Evolutionary conservation across 108 stramenopile genomes (phyloP).

Genomic region (Nannochloropsis oceanica): DNA sequence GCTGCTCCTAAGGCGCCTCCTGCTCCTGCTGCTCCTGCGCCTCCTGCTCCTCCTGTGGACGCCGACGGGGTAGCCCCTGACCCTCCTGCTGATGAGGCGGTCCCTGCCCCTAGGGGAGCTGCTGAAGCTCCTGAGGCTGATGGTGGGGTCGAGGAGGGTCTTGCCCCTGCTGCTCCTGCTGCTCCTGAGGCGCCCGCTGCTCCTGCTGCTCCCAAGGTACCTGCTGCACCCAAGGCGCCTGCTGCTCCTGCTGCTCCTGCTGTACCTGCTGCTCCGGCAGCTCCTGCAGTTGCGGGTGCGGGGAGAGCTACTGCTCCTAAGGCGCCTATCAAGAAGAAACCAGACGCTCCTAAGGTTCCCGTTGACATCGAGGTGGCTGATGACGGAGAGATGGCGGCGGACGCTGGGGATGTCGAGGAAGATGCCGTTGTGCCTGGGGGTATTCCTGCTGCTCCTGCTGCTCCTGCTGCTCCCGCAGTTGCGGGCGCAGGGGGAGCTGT

Average conservation of each 20-base stretch:
- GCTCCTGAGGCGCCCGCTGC: no score
- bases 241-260: no score
- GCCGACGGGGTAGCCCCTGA: neutral
- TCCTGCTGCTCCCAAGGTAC: no score
- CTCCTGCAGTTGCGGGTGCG: neutral
- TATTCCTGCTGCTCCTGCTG: neutral
- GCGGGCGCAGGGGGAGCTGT: neutral
- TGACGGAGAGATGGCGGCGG: neutral
- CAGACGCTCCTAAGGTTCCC: neutral
- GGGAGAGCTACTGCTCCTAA: neutral
- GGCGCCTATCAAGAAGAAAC: neutral
- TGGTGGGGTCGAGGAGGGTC: neutral
- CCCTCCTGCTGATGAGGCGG: neutral
- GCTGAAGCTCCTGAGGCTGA: neutral
- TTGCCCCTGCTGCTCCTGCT: no score
- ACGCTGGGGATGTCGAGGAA: neutral
- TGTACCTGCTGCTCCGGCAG: no score
- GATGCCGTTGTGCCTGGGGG: neutral
- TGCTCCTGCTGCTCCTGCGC: neutral
- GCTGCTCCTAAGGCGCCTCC: no score
- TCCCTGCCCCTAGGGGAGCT: neutral
- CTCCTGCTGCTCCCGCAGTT: neutral
- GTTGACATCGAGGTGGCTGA: neutral
- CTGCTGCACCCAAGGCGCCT: no score
- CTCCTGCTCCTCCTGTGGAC: neutral